Conservation (phyloP, 805 yeast species). For the Citeromyces matritensis region DNA sequence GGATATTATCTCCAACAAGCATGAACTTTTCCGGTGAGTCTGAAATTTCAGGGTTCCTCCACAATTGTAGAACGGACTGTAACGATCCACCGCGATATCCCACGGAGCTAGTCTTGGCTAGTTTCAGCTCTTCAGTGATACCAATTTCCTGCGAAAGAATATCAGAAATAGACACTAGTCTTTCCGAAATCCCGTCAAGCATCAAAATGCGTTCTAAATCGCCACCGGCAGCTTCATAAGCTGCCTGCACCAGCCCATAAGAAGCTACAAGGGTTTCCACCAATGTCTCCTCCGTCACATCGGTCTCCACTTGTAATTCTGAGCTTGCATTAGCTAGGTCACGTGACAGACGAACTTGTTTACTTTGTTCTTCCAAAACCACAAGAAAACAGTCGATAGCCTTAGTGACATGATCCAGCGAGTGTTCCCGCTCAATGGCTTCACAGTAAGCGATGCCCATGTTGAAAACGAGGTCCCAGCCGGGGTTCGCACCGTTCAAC, state of each 20-base stretch:
- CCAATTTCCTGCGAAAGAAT: neutral
- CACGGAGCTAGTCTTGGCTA: slow-evolving; percentile 13
- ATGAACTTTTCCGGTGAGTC: slow-evolving; percentile 20
- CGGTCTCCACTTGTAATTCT: slow-evolving; percentile 13
- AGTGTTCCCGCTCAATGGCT: slow-evolving; percentile 4
- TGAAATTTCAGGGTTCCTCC: slow-evolving; percentile 17
- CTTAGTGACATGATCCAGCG: slow-evolving; percentile 6
- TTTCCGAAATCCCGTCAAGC: slow-evolving; percentile 7
- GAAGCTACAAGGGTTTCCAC: slow-evolving; percentile 12
- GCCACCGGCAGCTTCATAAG: slow-evolving; percentile 10
- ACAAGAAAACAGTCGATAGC: slow-evolving; percentile 10
- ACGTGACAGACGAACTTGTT: too few species aligned
- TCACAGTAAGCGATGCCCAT: slow-evolving; percentile 20
- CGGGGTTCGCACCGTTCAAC: neutral
- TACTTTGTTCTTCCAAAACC: slow-evolving; percentile 12
- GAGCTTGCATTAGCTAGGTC: too few species aligned
- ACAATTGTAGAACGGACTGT: slow-evolving; percentile 13
- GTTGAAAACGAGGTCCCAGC: slow-evolving; percentile 29
- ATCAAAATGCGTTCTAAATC: slow-evolving; percentile 5
- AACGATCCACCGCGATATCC: slow-evolving; percentile 15
- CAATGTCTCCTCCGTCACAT: slow-evolving; percentile 5
- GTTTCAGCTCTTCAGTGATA: slow-evolving; percentile 12
- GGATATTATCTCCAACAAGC: slow-evolving; percentile 25
- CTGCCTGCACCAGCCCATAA: slow-evolving; percentile 10
- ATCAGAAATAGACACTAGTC: slow-evolving; percentile 7